Evolutionary conservation across 495 filamentous ascomycete genomes (phyloP), one percentile per base, ranked within the genome.

Genomic region (Cenococcum geophilum): DNA sequence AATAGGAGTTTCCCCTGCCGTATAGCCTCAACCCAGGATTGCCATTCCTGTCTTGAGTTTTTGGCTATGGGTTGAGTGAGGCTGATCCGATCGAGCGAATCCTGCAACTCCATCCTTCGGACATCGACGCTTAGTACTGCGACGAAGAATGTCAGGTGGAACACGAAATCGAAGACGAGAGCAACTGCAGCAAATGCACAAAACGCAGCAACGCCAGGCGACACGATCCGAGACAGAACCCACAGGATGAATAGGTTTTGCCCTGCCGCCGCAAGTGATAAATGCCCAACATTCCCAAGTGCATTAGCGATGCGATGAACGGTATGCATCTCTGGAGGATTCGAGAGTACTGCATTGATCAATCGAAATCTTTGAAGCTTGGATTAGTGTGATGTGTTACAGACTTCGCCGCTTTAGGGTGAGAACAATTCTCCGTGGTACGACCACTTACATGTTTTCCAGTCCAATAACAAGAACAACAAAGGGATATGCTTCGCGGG

Each of bases 51-150:
- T 4, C 47, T 63, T n/a, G 10, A 23, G 47, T 23, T 62, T 42
- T 55, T 60, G 1, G 47, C 55, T 20, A 35, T 54, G 21, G 53
- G 56, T 1, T 69, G 67, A 20, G 32, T 37, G n/a, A 70, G 62
- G 59, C 68, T 74, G 54, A 75, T 69, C 25, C 72, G 65, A 47
- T 75, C 77, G 14, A 81, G 72, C 0, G 76, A 79, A 62, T 81
- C 78, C 69, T 77, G 76, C 0, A 90, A 77, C 74, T 89, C 87
- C 52, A 84, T 79, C 62, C 87, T 79, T 4, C 81, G 81, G 21
- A 90, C 83, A 60, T 90, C 87, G 57, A 90, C 82, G 65, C 85
- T 89, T 21, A 90, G 76, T 40, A 90, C 85, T 5, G 86, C 79
- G 18, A 87, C 76, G 67, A 90, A 88, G 72, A 87, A 89, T 4